Evolutionary conservation across 2,329 filamentous ascomycete genomes (phyloP), one percentile per base, ranked within the genome.

Genomic region (Ceratocystis ficicola): DNA sequence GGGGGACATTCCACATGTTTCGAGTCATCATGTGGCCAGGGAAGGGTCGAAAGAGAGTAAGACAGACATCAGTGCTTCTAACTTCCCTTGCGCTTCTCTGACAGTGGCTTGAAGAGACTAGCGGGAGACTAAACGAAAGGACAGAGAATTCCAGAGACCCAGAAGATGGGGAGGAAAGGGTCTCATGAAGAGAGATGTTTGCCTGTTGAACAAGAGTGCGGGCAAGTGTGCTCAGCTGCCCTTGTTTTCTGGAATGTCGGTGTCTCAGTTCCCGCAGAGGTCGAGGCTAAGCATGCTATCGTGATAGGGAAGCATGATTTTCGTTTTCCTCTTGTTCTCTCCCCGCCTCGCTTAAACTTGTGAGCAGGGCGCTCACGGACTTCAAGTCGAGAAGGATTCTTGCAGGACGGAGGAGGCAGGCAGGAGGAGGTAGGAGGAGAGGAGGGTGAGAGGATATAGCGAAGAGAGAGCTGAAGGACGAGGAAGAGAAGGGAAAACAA

Each of bases 331-430:
- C 55, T 30, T 30, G 12, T 59, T 59, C 55, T 20, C 55, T 12
- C 55, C 55, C 25, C 25, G 55, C 55, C 55, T 59, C 55, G 55
- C 55, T 59, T 59, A 59, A 59, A 59, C 55, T 59, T 59, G 55
- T 59, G 55, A 59, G 55, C 25, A 59, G 55, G 55, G 25, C 55
- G 55, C 32, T 59, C 55, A 59, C 55, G 55, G 55, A 59, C 55
- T 10, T 41, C 55, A 59, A 8, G 55, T 20, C 5, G 15, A 36
- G 55, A 59, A 59, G 55, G 55, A 59, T 59, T 41, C 36, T 41
- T 41, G 25, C 15, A 36, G 30, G 55, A 59, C 12, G 55, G n/a
- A 59, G 25, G 25, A 28, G 52, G 25, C 4, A 32, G 52, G 30
- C 17, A 59, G 22, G 30, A 15, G 15, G 22, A 28, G 50, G 12